phyloP scores from a whole-genome alignment of 805 yeast genomes.

The Wickerhamomyces ciferrii region DNA sequence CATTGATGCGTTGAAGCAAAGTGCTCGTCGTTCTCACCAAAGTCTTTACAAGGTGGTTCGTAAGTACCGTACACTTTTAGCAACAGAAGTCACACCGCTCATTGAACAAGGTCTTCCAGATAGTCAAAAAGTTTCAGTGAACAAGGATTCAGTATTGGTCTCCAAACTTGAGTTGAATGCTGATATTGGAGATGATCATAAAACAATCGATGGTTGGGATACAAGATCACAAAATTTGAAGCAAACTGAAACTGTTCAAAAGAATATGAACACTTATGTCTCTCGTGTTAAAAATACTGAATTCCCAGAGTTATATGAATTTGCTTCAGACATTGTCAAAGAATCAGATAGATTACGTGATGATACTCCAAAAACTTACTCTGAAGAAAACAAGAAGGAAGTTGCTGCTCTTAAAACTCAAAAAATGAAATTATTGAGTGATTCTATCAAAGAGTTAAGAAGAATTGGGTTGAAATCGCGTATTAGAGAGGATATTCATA shows the following conservation, averaged over 20 bases:
- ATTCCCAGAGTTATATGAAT: slow-evolving; percentile 45
- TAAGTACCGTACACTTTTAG: slow-evolving; percentile 66
- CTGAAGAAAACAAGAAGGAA: slow-evolving; percentile 69
- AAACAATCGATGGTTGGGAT: slow-evolving; percentile 40
- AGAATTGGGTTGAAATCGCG: slow-evolving; percentile 71
- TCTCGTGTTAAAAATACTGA: slow-evolving; percentile 24
- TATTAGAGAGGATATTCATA: slow-evolving; percentile 60
- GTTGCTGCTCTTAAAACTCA: slow-evolving; percentile 73
- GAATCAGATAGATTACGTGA: slow-evolving; percentile 59
- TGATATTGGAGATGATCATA: neutral
- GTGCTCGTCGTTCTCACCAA: slow-evolving; percentile 86
- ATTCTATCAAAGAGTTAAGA: slow-evolving; percentile 66
- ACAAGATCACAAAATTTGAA: slow-evolving; percentile 53
- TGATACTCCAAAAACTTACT: slow-evolving; percentile 71
- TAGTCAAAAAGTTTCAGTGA: slow-evolving; percentile 10
- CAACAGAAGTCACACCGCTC: slow-evolving; percentile 42
- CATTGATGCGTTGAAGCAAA: slow-evolving; percentile 86
- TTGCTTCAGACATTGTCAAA: slow-evolving; percentile 46
- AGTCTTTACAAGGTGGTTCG: slow-evolving; percentile 77
- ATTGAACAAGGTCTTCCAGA: slow-evolving; percentile 58
- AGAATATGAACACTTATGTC: slow-evolving; percentile 50
- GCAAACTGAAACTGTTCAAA: slow-evolving; percentile 43
- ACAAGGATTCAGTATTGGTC: slow-evolving; percentile 4
- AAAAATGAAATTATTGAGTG: slow-evolving; percentile 73
- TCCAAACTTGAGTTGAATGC: slow-evolving; percentile 2